These are phyloP conservation scores for Trichomonascus vanleenenianus DNA, from an alignment of 805 yeast genomes.

Conservation along the genomic window DNA sequence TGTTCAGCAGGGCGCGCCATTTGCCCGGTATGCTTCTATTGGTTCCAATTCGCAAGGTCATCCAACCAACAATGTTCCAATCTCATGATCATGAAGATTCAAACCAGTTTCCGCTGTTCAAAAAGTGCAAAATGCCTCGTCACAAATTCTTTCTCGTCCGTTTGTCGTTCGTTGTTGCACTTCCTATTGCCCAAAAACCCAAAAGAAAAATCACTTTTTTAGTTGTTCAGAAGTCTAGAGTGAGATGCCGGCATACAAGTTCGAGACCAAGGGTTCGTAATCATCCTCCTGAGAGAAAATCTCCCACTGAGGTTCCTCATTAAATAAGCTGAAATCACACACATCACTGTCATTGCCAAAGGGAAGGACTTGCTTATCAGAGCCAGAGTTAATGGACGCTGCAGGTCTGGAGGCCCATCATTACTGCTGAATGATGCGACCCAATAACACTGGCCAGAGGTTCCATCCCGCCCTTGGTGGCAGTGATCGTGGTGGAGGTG, in stretches of 20 bases:
- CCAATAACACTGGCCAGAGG: slow-evolving; percentile 10
- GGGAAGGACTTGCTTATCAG: no score
- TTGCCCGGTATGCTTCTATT: neutral
- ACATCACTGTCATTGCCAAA: neutral
- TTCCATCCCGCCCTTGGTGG: slow-evolving; percentile 1
- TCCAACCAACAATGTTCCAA: no score
- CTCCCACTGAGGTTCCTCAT: no score
- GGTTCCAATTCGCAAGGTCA: no score
- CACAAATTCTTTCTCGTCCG: no score
- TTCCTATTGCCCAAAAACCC: neutral
- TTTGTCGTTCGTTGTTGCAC: neutral
- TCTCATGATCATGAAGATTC: no score
- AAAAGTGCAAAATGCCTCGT: no score
- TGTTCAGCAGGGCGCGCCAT: neutral
- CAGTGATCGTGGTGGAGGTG: neutral
- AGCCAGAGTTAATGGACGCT: slow-evolving; percentile 1
- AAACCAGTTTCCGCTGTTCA: no score
- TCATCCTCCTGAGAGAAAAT: no score
- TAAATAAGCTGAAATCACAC: no score
- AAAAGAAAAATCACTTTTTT: no score
- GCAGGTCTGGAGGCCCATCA: slow-evolving; percentile 11
- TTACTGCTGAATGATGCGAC: slow-evolving; percentile 28
- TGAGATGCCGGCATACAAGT: neutral
- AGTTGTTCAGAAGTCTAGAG: no score
- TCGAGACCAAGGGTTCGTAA: neutral